Evolutionary conservation across 805 yeast species (phyloP).

Genomic region (Ogataea nakhonphanomensis): DNA sequence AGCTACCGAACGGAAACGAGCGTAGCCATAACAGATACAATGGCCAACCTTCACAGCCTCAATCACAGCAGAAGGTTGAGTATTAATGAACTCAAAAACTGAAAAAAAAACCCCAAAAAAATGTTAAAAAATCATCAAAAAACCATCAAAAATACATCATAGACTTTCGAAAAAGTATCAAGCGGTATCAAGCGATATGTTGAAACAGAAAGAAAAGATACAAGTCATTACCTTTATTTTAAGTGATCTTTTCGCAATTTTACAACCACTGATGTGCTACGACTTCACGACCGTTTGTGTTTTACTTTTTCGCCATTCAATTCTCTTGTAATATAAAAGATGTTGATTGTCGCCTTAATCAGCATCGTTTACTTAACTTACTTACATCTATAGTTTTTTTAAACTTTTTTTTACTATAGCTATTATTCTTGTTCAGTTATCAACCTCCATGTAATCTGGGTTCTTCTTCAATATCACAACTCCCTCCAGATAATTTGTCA

Average conservation of each 20-base stretch:
- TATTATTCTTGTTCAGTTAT: constrained; percentile 11
- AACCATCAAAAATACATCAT: constrained; percentile 6
- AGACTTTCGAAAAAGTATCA: constrained; percentile 8
- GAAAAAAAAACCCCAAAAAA: constrained; percentile 10
- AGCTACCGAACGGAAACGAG: constrained; percentile 34
- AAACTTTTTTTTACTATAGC: constrained; percentile 6
- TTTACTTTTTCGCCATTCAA: constrained; percentile 17
- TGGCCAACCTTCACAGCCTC: constrained; percentile 32
- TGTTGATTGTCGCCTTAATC: constrained; percentile 7
- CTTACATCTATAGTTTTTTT: constrained; percentile 8
- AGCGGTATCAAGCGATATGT: constrained; percentile 4
- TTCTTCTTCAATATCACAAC: constrained; percentile 89
- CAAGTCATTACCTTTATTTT: background rate
- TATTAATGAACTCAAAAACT: constrained; percentile 7
- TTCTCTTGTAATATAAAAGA: constrained; percentile 2
- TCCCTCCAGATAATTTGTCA: constrained; percentile 84
- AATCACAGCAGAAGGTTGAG: constrained; percentile 17
- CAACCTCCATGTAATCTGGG: constrained; percentile 67
- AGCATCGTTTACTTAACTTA: constrained; percentile 1
- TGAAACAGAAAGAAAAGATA: constrained; percentile 2
- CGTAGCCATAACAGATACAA: constrained; percentile 26
- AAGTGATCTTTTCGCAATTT: constrained; percentile 6
- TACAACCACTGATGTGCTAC: constrained; percentile 9
- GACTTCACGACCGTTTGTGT: constrained; percentile 17
- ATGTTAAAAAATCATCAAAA: constrained; percentile 3